Base-by-base conservation (phyloP, 371 early-diverging fungal genomes). In the Nematocida displodere region DNA sequence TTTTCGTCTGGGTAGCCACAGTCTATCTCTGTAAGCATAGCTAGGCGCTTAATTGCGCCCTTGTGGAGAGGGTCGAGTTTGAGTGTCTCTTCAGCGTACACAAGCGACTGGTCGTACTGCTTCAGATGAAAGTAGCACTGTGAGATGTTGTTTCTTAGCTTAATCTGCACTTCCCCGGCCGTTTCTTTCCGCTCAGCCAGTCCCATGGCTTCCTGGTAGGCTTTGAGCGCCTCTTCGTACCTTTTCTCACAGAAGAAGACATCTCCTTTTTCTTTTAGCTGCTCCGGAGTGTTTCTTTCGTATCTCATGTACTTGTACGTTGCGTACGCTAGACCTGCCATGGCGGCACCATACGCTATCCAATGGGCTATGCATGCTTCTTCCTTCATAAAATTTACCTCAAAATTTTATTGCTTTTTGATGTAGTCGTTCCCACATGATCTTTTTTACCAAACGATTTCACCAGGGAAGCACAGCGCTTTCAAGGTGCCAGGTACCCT, bases 221-320 rank as follows among this genome's bases (percentile, higher is more conserved):
- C 47, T 17, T 29, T 8, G 15, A 67, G 4, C 4, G 68, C 68
- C 13, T 42, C 40, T n/a, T 44, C 40, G 50, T 56, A 67, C n/a
- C 56, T 54, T 29, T 56, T 54, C 28, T 17, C 15, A 26, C 44
- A 13, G 29, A 24, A 67, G 22, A 2, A n/a, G 5, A 29, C 2
- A 54, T 5, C 56, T 28, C 68, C 68, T 31, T 67, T 58, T 39
- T 67, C 68, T 42, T 67, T 67, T 34, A 67, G n/a, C n/a, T 54
- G 15, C 33, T 56, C 55, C 20, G 68, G 68, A 5, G 68, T 56
- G 26, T 13, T 34, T 22, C 22, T 54, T 11, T 28, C 46, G 13
- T 55, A 26, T 31, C 5, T 67, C 13, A 59, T 2, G 42, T 67
- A 67, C 2, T 59, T 61, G 33, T 67, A 67, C 24, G 46, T 54